Conservation (phyloP, 129 eudicot species). For the Chrysanthemum lavandulifolium region DNA sequence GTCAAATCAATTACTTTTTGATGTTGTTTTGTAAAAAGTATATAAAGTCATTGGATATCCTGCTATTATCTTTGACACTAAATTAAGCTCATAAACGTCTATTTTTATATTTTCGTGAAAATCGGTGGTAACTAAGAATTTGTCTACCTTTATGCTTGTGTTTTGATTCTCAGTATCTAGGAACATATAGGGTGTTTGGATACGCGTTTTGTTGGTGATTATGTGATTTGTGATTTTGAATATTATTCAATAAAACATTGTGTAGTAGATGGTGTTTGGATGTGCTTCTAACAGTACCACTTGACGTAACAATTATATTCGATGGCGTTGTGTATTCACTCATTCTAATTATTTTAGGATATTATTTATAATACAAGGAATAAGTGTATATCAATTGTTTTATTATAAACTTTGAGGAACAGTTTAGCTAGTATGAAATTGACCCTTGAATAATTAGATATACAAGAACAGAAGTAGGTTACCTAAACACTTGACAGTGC, state of each 20-base stretch:
- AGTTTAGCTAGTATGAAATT: not conserved
- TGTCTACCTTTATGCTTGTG: not conserved
- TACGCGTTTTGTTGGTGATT: not conserved
- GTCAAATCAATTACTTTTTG: slow-evolving; percentile 3
- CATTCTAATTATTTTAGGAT: not conserved
- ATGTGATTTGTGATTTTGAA: not conserved
- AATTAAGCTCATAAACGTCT: not conserved
- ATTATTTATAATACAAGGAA: not conserved
- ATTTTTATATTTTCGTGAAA: not conserved
- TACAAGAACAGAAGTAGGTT: not conserved
- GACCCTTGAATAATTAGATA: not conserved
- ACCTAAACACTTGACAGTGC: not conserved
- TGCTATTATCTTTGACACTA: not conserved
- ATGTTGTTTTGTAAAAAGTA: slow-evolving; percentile 2
- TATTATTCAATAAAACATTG: not conserved
- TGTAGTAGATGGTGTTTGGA: slow-evolving; percentile 10
- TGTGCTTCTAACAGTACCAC: not conserved
- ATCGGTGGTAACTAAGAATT: not conserved
- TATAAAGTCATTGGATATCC: not conserved
- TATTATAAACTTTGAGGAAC: not conserved
- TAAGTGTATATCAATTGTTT: not conserved
- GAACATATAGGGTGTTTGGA: slow-evolving; percentile 13
- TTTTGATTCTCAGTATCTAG: not conserved
- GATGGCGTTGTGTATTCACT: not conserved
- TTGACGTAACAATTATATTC: not conserved